phyloP scores from a whole-genome alignment of 2,329 filamentous ascomycete genomes.

The Cordyceps pruinosa region DNA sequence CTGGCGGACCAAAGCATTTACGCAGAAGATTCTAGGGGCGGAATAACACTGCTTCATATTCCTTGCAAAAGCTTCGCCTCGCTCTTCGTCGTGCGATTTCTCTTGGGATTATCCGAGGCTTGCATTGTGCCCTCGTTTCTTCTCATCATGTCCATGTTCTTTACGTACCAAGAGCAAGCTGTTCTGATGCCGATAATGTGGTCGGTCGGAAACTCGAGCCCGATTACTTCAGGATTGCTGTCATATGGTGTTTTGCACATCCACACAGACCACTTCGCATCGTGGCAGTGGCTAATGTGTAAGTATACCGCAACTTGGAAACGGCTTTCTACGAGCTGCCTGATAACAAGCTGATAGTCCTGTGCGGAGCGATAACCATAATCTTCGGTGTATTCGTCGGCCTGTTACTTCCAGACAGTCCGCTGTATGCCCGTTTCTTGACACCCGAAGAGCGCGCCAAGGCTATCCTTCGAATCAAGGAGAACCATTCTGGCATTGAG shows the following conservation, averaged over 20 bases:
- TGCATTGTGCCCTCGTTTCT: slow-evolving; percentile 19
- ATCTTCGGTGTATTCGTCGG: slow-evolving; percentile 15
- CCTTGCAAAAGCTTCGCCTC: slow-evolving; percentile 21
- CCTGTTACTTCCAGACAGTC: slow-evolving; percentile 12
- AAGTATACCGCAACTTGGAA: not conserved
- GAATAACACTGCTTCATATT: slow-evolving; percentile 25
- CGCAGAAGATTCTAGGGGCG: slow-evolving; percentile 17
- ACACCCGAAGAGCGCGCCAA: slow-evolving; percentile 21
- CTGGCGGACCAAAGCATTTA: not conserved
- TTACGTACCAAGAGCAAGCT: slow-evolving; percentile 29
- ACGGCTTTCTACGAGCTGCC: not conserved
- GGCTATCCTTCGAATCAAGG: slow-evolving; percentile 25
- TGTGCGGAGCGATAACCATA: slow-evolving; percentile 16
- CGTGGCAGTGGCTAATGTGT: slow-evolving; percentile 35
- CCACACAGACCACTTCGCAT: slow-evolving; percentile 27
- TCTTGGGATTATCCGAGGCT: slow-evolving; percentile 23
- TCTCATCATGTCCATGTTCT: slow-evolving; percentile 28
- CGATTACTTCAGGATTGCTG: slow-evolving; percentile 25
- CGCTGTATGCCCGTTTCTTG: slow-evolving; percentile 18
- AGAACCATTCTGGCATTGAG: slow-evolving; percentile 27
- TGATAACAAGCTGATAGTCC: slow-evolving; percentile 9
- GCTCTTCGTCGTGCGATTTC: slow-evolving; percentile 23
- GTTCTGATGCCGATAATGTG: slow-evolving; percentile 32
- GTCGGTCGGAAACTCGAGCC: slow-evolving; percentile 29
- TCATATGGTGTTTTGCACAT: slow-evolving; percentile 28